Percentiles rank a stretch among this genome's conserved stretches.
phyloP scores from a whole-genome alignment of 306 rosid species.

The Vigna unguiculata region DNA sequence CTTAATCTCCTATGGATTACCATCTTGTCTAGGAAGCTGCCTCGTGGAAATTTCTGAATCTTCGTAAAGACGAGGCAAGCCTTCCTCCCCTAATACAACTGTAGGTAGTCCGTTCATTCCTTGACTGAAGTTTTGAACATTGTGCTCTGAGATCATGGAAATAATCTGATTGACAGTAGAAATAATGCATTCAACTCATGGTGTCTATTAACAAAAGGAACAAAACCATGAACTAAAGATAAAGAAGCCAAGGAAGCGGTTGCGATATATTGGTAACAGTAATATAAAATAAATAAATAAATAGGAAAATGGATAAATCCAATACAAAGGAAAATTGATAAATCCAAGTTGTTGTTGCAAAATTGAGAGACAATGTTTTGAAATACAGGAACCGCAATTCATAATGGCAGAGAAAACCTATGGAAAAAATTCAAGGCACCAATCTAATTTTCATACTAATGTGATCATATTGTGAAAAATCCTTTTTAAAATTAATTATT shows the following conservation, averaged over 20 bases:
- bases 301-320: too few species aligned
- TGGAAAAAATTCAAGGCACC: conserved; percentile 1
- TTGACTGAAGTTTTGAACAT: conserved; percentile 34
- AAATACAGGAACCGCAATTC: too few species aligned
- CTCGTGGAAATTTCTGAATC: conserved; percentile 51
- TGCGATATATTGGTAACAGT: too few species aligned
- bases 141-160: conserved; percentile 49
- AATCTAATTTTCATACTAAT: conserved; percentile 14
- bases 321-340: too few species aligned
- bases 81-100: conserved; percentile 55
- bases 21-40: conserved; percentile 52
- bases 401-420: not conserved
- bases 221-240: not conserved
- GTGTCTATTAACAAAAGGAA: conserved; percentile 14
- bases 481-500: not conserved
- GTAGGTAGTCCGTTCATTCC: conserved; percentile 39
- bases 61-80: conserved; percentile 56
- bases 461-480: not conserved
- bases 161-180: conserved; percentile 45
- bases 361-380: too few species aligned
- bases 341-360: too few species aligned
- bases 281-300: too few species aligned
- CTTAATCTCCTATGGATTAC: conserved; percentile 32
- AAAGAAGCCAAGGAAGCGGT: not conserved
- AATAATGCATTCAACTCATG: conserved; percentile 30